Base-by-base conservation (phyloP, 192 early-diverging fungal genomes). In the Linnemannia hyalina region DNA sequence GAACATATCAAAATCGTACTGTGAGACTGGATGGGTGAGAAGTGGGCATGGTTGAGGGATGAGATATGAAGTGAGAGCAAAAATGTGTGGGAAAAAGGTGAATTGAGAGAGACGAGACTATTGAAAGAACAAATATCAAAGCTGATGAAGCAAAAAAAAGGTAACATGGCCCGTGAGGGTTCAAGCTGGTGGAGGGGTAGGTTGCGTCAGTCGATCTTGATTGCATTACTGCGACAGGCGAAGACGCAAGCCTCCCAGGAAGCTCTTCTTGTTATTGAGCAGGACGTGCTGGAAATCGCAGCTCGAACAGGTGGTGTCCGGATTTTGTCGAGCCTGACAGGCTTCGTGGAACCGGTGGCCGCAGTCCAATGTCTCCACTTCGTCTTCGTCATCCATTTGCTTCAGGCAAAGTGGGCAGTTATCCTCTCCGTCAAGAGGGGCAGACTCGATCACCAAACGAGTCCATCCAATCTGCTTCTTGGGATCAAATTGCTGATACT, bases 401-500 rank as follows among this genome's bases (percentile, higher is more conserved):
- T 60, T 32, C 15, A 72, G 52, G 13, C 77, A 57, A 1, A 72
- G 35, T 1, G 52, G n/a, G 8, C 77, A 78, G 15, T 70, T 36
- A 23, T 73, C 78, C 29, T 42, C 29, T n/a, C 44, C 44, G 15
- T 73, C 16, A 1, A 74, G 23, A 6, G 36, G 11, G 0, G 71
- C 40, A 3, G 78, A 73, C 32, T 81, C 80, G 73, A 81, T 81
- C 16, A 81, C 47, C 22, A 75, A 23, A 5, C 68, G 73, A 11
- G 15, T 42, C 80, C 74, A 76, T 2, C 10, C 35, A 1, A n/a
- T 71, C 46, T 75, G 60, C 6, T 42, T 55, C 7, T 32, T 6
- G 32, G 74, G 49, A 13, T 57, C 23, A 46, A 75, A 81, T 2
- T 10, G 40, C 47, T 60, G 74, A 41, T 76, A 76, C 10, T 1